A percentile compares a stretch with the other conserved stretches of the same genome.
Conservation (phyloP, 306 rosid species). For the Biancaea sappan region DNA sequence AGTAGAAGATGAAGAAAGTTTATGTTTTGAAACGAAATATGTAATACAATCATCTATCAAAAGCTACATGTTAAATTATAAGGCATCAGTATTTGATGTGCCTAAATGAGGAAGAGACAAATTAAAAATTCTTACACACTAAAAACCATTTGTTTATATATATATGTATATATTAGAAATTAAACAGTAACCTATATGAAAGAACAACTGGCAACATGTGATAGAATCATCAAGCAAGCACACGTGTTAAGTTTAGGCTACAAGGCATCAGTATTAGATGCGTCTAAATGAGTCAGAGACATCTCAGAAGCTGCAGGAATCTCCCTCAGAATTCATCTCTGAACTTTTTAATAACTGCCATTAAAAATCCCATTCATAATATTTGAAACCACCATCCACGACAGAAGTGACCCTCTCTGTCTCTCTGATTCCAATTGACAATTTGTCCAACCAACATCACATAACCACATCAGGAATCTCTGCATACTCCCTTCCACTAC, state of each 20-base stretch:
- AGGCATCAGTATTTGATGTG: constrained; percentile 5
- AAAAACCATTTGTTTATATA: not conserved
- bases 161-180: too few relatives aligned
- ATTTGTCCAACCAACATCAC: not conserved
- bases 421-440: not conserved
- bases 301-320: constrained; percentile 4
- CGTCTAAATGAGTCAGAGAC: not conserved
- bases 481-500: not conserved
- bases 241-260: not conserved
- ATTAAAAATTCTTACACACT: constrained; percentile 6
- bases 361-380: not conserved
- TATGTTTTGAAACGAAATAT: not conserved
- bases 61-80: not conserved
- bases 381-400: constrained; percentile 17
- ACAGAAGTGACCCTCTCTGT: not conserved
- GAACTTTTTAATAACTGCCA: constrained; percentile 12
- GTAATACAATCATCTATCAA: not conserved
- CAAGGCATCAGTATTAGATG: not conserved
- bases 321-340: constrained; percentile 12
- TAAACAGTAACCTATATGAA: not conserved
- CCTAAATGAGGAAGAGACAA: not conserved
- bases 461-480: constrained; percentile 10
- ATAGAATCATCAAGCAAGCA: not conserved
- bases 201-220: not conserved
- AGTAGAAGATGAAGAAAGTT: not conserved